These are phyloP conservation scores for Rhodotorula babjevae DNA, from an alignment of 768 basidiomycete genomes.

Conservation along the genomic window DNA sequence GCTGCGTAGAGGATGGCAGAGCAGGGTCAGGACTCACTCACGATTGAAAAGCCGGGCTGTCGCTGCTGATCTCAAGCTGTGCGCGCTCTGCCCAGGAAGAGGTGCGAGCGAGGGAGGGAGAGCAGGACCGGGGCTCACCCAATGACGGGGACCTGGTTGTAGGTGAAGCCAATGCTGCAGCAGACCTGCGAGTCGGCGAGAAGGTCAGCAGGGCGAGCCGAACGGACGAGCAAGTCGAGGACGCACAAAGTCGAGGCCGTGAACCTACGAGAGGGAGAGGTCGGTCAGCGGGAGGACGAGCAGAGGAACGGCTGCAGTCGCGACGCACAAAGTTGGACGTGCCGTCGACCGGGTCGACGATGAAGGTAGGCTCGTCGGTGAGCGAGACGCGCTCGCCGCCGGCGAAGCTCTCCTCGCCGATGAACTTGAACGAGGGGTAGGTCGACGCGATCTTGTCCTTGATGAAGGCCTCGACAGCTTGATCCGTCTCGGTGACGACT, in stretches of 20 bases:
- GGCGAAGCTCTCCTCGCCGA: constrained; percentile 90
- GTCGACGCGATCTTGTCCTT: constrained; percentile 59
- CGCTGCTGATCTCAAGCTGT: no score
- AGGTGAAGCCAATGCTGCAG: constrained; percentile 84
- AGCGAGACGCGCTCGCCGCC: constrained; percentile 58
- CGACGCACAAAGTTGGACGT: constrained; percentile 68
- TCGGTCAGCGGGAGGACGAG: no score
- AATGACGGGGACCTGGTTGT: constrained; percentile 71
- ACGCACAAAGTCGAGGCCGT: constrained; percentile 29
- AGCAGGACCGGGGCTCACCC: constrained; percentile 48
- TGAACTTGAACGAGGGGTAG: constrained; percentile 53
- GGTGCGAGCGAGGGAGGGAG: background rate
- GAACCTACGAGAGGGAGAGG: no score
- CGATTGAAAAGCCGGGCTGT: no score
- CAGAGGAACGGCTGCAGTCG: no score
- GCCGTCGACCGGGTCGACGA: constrained; percentile 85
- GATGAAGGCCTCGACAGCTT: constrained; percentile 80
- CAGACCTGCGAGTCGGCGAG: constrained; percentile 57
- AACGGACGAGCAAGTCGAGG: no score
- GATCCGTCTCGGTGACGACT: constrained; percentile 90
- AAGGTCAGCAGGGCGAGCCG: background rate
- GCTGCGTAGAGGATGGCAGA: constrained; percentile 11
- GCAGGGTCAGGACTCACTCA: no score
- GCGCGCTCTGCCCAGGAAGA: no score
- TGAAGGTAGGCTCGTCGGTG: constrained; percentile 80